These are phyloP conservation scores for Coemansia sp. DNA, from an alignment of 192 early-diverging fungal species.

Conservation along the genomic window DNA sequence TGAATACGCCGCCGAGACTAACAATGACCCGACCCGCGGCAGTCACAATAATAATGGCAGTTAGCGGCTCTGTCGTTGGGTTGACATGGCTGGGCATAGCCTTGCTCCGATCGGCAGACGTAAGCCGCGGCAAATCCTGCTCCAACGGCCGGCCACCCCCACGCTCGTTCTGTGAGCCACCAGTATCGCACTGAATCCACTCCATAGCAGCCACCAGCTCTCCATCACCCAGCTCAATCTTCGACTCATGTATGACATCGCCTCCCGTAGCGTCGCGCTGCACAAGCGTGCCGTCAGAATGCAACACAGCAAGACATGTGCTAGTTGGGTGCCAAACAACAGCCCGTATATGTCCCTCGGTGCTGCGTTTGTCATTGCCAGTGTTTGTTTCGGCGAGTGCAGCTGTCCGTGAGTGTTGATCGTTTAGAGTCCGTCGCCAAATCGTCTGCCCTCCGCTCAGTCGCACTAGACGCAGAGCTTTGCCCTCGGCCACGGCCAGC, in stretches of 20 bases:
- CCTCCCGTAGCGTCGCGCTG: constrained; percentile 42
- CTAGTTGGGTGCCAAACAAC: constrained; percentile 39
- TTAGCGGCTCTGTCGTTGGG: constrained; percentile 16
- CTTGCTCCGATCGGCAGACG: constrained; percentile 34
- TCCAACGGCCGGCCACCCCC: constrained; percentile 14
- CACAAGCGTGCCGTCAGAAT: constrained; percentile 38
- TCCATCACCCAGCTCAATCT: constrained; percentile 8
- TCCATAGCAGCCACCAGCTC: constrained; percentile 28
- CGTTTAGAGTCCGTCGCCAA: constrained; percentile 33
- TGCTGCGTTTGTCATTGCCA: neutral
- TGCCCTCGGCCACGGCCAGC: constrained; percentile 42
- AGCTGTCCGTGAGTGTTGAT: constrained; percentile 6
- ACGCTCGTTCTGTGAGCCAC: neutral
- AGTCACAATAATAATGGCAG: constrained; percentile 27
- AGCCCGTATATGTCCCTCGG: constrained; percentile 18
- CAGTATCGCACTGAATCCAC: constrained; percentile 24
- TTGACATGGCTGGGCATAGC: constrained; percentile 23
- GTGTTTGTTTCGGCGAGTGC: neutral
- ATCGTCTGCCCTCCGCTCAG: constrained; percentile 50
- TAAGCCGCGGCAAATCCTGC: constrained; percentile 22
- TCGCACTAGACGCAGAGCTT: constrained; percentile 35
- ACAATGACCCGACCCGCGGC: constrained; percentile 28
- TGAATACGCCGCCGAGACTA: constrained; percentile 40
- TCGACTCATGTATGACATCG: constrained; percentile 39
- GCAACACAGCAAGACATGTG: constrained; percentile 24